Conservation (phyloP, 2,329 filamentous ascomycete species). For the Pseudogymnoascus sp. region DNA sequence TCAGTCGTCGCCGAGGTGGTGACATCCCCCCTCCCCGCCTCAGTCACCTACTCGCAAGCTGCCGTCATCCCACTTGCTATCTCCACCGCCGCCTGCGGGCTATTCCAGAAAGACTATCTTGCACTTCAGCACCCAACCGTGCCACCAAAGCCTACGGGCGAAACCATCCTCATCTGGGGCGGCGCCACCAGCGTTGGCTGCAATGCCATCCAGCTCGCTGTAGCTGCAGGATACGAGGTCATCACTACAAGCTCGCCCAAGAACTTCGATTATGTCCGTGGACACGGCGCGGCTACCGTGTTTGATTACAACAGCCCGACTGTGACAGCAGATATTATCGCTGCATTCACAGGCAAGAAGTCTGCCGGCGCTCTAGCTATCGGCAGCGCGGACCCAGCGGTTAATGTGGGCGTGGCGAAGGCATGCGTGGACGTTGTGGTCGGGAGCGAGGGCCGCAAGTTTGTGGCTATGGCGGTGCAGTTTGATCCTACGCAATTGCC, state of each 20-base stretch:
- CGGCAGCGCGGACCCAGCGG: conserved; percentile 12
- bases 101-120: conserved; percentile 23
- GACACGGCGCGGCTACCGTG: conserved; percentile 31
- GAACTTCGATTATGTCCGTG: conserved; percentile 31
- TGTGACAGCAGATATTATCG: conserved; percentile 24
- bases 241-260: conserved; percentile 30
- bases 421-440: conserved; percentile 22
- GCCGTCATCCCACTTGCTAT: conserved; percentile 29
- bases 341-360: conserved; percentile 25
- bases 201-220: conserved; percentile 36
- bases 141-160: conserved; percentile 14
- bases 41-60: conserved; percentile 26
- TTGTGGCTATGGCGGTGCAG: background rate
- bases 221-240: conserved; percentile 33
- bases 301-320: conserved; percentile 32
- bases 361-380: conserved; percentile 29
- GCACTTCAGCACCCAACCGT: conserved; percentile 19
- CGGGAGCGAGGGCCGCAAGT: conserved; percentile 20
- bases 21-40: conserved; percentile 24
- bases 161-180: conserved; percentile 17
- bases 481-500: background rate
- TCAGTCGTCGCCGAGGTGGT: conserved; percentile 21
- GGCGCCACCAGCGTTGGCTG: conserved; percentile 17
- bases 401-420: conserved; percentile 14
- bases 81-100: conserved; percentile 27